Conservation (phyloP, 257 asterid species). For the Primulina tabacum region DNA sequence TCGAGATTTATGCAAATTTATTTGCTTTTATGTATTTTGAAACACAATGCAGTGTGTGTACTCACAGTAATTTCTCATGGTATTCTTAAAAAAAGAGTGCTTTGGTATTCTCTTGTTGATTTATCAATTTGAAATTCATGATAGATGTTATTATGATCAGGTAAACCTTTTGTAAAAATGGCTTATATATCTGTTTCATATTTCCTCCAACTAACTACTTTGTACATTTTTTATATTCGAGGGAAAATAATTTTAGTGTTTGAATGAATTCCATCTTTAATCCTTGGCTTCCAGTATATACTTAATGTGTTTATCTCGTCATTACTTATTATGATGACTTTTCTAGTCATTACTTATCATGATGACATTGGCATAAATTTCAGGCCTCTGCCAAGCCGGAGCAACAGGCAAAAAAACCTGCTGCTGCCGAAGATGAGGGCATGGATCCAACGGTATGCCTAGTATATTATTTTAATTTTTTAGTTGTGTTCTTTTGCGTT, state of each 20-base stretch:
- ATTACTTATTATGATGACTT: not conserved
- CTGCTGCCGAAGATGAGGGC: conserved; percentile 67
- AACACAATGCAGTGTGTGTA: no score
- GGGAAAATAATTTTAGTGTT: not conserved
- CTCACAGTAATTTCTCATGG: no score
- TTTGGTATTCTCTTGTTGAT: not conserved
- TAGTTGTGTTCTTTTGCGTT: not conserved
- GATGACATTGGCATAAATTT: conserved; percentile 12
- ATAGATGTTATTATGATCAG: not conserved
- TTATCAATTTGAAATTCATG: not conserved
- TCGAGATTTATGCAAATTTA: no score
- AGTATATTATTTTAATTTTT: not conserved
- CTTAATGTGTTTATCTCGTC: not conserved
- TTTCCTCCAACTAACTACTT: not conserved
- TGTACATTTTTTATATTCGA: not conserved
- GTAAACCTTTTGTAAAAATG: not conserved
- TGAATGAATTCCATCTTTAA: conserved; percentile 8
- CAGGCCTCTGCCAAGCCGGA: conserved; percentile 43
- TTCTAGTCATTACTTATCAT: not conserved
- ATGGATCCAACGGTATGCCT: conserved; percentile 68
- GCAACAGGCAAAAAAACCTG: conserved; percentile 41
- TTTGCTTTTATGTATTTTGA: no score
- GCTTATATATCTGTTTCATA: not conserved
- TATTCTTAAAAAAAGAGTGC: not conserved
- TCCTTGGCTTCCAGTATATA: not conserved